Evolutionary conservation across 805 yeast species (phyloP), one percentile per base, ranked within the genome.

Genomic region (Starmerella scarabaei): DNA sequence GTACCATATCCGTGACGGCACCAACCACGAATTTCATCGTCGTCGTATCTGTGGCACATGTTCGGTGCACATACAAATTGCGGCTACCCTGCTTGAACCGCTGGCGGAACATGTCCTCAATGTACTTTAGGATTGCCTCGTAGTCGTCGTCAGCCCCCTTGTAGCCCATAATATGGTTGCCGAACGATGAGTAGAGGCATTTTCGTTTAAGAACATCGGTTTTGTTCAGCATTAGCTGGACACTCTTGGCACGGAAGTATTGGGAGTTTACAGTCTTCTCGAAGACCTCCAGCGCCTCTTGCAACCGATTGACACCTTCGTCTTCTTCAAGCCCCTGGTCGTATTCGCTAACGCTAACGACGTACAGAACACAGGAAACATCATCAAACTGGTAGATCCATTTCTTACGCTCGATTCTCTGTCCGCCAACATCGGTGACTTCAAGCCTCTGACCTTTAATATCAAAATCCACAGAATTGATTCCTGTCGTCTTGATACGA

Each of bases 341-440:
- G 58, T 83, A 91, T 63, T 91, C 98, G 35, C 84, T 75, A 20
- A 84, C 76, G 0, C 96, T 95, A 16, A 81, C 70, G 6, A 88
- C 94, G 59, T 84, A 91, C 29, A 88, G 59, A 0, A 93, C 79
- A 3, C 93, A 81, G 0, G 94, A 80, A 36, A 88, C 81, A 46
- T 80, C 83, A 54, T 86, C 91, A 60, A 91, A 91, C 56, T 94
- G 83, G 61, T 91, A 93, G 46, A 91, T 85, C 98, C 98, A 91
- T 60, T 91, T 88, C 55, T 81, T 82, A 39, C 98, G 75, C 64
- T 91, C 98, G 3, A 93, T 76, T 53, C 98, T 68, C 61, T 91
- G 98, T 1, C 98, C 98, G 38, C 98, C 98, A 3, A 95, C 97
- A 66, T 91, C 98, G 33, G 85, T 63, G 31, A 91, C 82, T 53